Evolutionary conservation across 352 stramenopile genomes (phyloP), one percentile per base, ranked within the genome.

Genomic region (Globisporangium cylindrosporum): DNA sequence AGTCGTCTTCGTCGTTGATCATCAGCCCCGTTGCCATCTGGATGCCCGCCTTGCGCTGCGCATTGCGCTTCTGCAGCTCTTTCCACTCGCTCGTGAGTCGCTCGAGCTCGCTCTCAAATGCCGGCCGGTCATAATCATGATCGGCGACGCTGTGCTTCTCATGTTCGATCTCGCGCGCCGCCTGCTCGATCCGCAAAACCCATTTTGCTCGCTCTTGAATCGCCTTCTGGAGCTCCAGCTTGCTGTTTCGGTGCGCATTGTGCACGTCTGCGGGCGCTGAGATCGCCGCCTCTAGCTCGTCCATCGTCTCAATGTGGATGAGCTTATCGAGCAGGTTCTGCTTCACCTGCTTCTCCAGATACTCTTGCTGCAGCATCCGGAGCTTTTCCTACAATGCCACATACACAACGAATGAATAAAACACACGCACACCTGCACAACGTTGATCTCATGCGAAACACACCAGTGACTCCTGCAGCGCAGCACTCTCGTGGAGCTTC

Each of bases 1-100:
- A 92, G 69, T 94, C 86, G n/a, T 91, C 81, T 60, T 94, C 86
- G 68, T 91, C 84, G 59, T 89, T 92, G 72, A 94, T 80, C 78
- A 90, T 82, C 41, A 90, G 71, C 6, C 74, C 73, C 6, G 82
- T 92, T 5, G 84, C 66, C 69, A 94, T 82, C 51, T 92, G 86
- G 54, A 94, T 84, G 38, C 76, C 72, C 0, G 84, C 82, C 55
- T 91, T 94, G 46, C 86, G 81, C 41, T 86, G 81, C 4, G 86
- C 86, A 29, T 94, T 92, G 38, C 71, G 79, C 67, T 83, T 79
- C 72, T 94, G 86, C 27, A 91, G 77, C 64, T 87, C 73, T 63
- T 92, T 91, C 82, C 82, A 92, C 59, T 84, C 68, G 6, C 68
- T 66, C 22, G 81, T 86, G 9, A 92, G 71, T 48, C 79, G 74